Evolutionary conservation across 1,284 basidiomycete genomes (phyloP), one percentile per base, ranked within the genome.

Genomic region (Gastroboletus turbinatus): DNA sequence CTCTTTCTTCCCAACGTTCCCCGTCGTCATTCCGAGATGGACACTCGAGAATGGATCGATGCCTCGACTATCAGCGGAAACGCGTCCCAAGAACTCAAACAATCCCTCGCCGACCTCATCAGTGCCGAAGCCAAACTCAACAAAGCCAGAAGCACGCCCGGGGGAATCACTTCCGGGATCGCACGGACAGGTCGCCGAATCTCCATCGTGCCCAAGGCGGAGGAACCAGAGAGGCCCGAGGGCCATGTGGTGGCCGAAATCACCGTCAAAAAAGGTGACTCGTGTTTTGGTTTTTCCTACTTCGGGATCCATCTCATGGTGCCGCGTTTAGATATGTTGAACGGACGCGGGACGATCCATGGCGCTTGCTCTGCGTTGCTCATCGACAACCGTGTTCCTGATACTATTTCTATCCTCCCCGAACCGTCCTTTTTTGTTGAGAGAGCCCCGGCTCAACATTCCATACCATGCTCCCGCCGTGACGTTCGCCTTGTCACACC

Each of bases 191-290:
- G 79, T n/a, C n/a, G n/a, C n/a, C n/a, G n/a, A 19, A 72, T 80
- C 0, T 77, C 75, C 4, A 56, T 82, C 36, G 30, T 71, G 3
- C 56, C 68, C 36, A 77, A 75, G 52, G 53, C 62, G 0, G 74
- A 78, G 42, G 76, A 77, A 46, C 67, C 72, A 1, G 56, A 62
- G 48, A 73, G 63, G 57, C 63, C 60, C 11, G 78, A 80, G 58
- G 78, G 73, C 6, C 73, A 72, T 44, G 75, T 79, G 14, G 73
- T 77, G 11, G 72, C 65, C 29, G 78, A 82, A 61, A 74, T 79
- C 46, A 74, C 73, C 29, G 79, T 82, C 21, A 72, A 74, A 17
- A 65, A 72, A 66, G 78, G 81, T 81, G 55, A 30, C 52, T 30
- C 23, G 0, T 2, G n/a, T n/a, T n/a, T n/a, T n/a, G n/a, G n/a